Base-by-base conservation (phyloP, 495 filamentous ascomycete genomes). In the Lasiosphaeris hirsuta region DNA sequence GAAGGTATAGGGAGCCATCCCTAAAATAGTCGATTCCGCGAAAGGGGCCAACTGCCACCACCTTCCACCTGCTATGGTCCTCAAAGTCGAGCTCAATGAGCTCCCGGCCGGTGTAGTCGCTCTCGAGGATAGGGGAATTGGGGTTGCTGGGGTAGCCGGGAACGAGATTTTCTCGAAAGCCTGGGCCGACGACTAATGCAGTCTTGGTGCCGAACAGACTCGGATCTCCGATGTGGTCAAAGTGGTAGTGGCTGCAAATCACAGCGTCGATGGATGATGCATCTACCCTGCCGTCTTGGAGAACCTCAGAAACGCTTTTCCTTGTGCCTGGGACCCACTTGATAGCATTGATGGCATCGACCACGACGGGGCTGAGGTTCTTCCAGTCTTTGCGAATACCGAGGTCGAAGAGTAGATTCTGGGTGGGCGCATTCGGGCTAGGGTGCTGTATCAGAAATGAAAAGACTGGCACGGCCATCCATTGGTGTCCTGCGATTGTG, bases 181-280 rank as follows among this genome's bases (percentile, higher is more conserved):
- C 84, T 0, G 79, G 80, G 0, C 85, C 85, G 19, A 86, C 77
- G 13, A 85, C 68, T 0, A 88, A 60, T 0, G 73, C 65, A 0
- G 82, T 82, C 19, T 62, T 71, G 0, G 75, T 35, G 0, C 74
- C 77, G 58, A 87, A 86, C 1, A 59, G 74, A 0, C 72, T 70
- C 3, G 77, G 73, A 50, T 87, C 76, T 10, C 84, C 85, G 8
- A 72, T 73, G 62, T 88, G 86, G 60, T 87, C 85, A 58, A 81
- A 81, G 63, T 88, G 86, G 50, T 68, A 66, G 57, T 86, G 83
- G 33, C 78, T 81, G 78, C 80, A 84, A 44, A 87, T 74, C 36
- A 87, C 73, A 10, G 72, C 79, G n/a, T 84, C 77, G 44, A 89
- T 79, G 18, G 64, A 65, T 10, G 62, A 63, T 0, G 72, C 63